Base-by-base conservation (phyloP, 352 stramenopile genomes). In the Globisporangium recalcitrans region DNA sequence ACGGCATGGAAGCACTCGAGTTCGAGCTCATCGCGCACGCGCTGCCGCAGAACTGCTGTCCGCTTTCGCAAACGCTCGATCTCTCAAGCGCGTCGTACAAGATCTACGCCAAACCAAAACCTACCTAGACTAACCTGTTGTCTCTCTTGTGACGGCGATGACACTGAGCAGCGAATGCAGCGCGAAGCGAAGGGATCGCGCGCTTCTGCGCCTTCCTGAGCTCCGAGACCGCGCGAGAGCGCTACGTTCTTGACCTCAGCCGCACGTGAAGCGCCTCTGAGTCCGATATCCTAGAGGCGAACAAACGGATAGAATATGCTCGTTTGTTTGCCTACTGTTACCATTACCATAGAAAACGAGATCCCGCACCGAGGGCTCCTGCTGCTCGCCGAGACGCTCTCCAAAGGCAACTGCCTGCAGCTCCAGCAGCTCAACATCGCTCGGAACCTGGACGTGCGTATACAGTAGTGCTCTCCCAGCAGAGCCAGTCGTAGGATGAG, bases 391-490 rank as follows among this genome's bases (percentile, higher is more conserved):
- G 76, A 88, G 21, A 72, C 72, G 32, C 51, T 90, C 10, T n/a
- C 49, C n/a, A 53, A 53, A 24, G 65, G 72, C 26, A 65, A 73
- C 13, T 87, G 73, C 61, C 53, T 59, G 3, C 65, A 85, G 46
- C 71, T 90, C 3, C 72, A 81, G 32, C 56, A 77, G 3, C 73
- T 90, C 46, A 82, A 88, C 40, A 62, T 90, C 21, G 73, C 80
- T 7, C 63, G 71, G 13, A 88, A 90, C 40, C 22, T 72, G 2
- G 59, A 80, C 62, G 74, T 80, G 42, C 16, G 55, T 56, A 22
- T n/a, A n/a, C n/a, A n/a, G n/a, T n/a, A n/a, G n/a, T n/a, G n/a
- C n/a, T n/a, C n/a, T n/a, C n/a, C n/a, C n/a, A n/a, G n/a, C n/a
- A n/a, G n/a, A n/a, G n/a, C n/a, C n/a, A n/a, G n/a, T n/a, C n/a